Percentiles rank a stretch among this genome's conserved stretches.
phyloP scores from a whole-genome alignment of 2,329 filamentous ascomycete species.

The Diplodia sapinea region DNA sequence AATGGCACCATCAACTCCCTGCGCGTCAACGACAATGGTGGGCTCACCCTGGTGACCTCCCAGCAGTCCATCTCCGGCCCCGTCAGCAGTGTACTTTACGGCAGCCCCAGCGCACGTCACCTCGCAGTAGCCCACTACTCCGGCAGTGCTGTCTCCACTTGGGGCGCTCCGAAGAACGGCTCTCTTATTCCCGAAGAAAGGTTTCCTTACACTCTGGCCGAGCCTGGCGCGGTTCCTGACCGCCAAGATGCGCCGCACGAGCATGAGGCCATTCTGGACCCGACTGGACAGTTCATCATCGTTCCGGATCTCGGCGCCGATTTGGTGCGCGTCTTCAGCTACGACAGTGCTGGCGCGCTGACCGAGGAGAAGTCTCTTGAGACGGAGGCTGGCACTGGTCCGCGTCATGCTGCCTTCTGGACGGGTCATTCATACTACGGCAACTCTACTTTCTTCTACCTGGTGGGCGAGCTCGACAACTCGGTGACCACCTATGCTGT shows the following conservation, averaged over 20 bases:
- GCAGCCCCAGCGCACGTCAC: constrained; percentile 42
- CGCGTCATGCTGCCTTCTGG: constrained; percentile 69
- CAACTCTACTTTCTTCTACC: constrained; percentile 58
- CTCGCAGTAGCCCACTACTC: constrained; percentile 53
- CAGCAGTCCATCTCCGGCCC: constrained; percentile 47
- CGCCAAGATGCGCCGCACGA: constrained; percentile 67
- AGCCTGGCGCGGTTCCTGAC: constrained; percentile 46
- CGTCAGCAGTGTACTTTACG: constrained; percentile 51
- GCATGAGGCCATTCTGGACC: constrained; percentile 70
- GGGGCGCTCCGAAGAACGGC: constrained; percentile 34
- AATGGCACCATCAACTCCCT: constrained; percentile 55
- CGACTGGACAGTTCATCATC: constrained; percentile 66
- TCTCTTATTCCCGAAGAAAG: constrained; percentile 43
- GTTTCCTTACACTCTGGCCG: constrained; percentile 49
- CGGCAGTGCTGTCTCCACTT: constrained; percentile 48
- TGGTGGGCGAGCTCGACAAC: constrained; percentile 67
- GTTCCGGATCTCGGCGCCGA: constrained; percentile 72
- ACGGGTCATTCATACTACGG: constrained; percentile 34
- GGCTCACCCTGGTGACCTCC: constrained; percentile 45
- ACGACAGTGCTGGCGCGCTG: constrained; percentile 54
- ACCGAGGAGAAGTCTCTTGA: constrained; percentile 54
- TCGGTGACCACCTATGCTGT: constrained; percentile 64
- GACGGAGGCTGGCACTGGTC: constrained; percentile 63
- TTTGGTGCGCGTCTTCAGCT: constrained; percentile 63
- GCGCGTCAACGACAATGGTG: constrained; percentile 47